Conservation (phyloP, 1,139 yeast genomes). For the Blastobotrys arbuscula region DNA sequence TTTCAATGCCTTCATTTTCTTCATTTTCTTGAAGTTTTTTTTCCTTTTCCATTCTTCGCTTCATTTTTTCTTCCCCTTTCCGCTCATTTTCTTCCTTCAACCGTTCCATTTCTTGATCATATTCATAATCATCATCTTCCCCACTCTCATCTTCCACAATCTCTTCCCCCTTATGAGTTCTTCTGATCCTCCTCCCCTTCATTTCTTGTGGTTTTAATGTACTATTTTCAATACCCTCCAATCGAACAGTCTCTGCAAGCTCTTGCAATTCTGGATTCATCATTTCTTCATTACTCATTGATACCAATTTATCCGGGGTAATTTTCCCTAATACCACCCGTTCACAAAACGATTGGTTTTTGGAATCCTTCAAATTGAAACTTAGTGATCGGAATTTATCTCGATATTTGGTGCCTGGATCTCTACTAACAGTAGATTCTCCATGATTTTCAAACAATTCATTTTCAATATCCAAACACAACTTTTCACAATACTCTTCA, state of each 20-base stretch:
- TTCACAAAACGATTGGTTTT: constrained; percentile 43
- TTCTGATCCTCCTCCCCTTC: constrained; percentile 57
- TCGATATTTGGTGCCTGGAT: constrained; percentile 40
- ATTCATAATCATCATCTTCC: constrained; percentile 30
- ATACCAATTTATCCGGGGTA: constrained; percentile 48
- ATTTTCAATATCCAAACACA: constrained; percentile 40
- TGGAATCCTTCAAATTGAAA: constrained; percentile 49
- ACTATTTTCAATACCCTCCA: constrained; percentile 58
- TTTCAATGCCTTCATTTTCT: constrained; percentile 1
- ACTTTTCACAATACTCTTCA: constrained; percentile 33
- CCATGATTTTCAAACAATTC: constrained; percentile 38
- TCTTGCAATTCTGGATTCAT: constrained; percentile 67
- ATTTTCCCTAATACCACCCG: constrained; percentile 46
- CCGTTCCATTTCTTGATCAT: neutral
- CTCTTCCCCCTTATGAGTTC: constrained; percentile 86
- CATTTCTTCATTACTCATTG: constrained; percentile 57
- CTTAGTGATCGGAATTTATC: constrained; percentile 50
- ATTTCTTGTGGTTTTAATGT: constrained; percentile 45
- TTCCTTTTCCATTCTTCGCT: neutral
- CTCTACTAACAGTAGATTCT: constrained; percentile 11
- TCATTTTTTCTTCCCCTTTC: neutral
- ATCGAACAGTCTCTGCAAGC: constrained; percentile 66
- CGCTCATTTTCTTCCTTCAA: neutral
- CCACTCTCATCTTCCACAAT: constrained; percentile 44
- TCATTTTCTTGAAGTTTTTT: neutral